A percentile compares a stretch with the other conserved stretches of the same genome.
Conservation (phyloP, 306 rosid species). For the Fragaria nilgerrensis region DNA sequence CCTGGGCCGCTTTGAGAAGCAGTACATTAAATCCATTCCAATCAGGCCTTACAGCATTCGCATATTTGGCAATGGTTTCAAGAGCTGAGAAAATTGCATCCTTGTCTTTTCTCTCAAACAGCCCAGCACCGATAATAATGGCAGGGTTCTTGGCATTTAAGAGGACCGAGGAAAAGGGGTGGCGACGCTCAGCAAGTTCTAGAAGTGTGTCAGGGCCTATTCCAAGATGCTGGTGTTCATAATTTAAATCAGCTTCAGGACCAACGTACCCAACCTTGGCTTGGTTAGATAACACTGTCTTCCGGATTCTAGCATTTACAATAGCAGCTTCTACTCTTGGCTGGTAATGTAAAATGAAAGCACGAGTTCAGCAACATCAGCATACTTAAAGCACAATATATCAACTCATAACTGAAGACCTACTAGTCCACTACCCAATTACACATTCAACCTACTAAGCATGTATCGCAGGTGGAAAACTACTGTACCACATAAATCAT, state of each 20-base stretch:
- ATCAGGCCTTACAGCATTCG: conserved; percentile 71
- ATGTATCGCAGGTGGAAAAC: conserved; percentile 1
- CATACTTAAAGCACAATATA: conserved; percentile 18
- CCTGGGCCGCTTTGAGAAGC: conserved; percentile 95
- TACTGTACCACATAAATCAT: background rate
- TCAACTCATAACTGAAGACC: conserved; percentile 8
- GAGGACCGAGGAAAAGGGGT: conserved; percentile 65
- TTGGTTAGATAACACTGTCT: conserved; percentile 67
- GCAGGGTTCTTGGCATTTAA: conserved; percentile 78
- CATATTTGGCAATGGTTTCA: conserved; percentile 60
- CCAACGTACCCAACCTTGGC: conserved; percentile 95
- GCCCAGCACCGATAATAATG: conserved; percentile 82
- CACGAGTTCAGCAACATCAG: conserved; percentile 17
- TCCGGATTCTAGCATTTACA: conserved; percentile 94
- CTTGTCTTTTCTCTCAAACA: conserved; percentile 84
- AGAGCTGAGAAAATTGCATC: conserved; percentile 71
- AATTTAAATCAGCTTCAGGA: conserved; percentile 73
- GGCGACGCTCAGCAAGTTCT: conserved; percentile 84
- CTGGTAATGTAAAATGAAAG: conserved; percentile 48
- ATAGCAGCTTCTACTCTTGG: conserved; percentile 98
- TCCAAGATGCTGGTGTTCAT: conserved; percentile 85
- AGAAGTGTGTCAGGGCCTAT: conserved; percentile 72
- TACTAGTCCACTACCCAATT: background rate
- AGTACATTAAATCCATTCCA: conserved; percentile 91
- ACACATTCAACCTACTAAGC: conserved; percentile 1